phyloP scores from a whole-genome alignment of 768 basidiomycete species.

The Mycena pura region DNA sequence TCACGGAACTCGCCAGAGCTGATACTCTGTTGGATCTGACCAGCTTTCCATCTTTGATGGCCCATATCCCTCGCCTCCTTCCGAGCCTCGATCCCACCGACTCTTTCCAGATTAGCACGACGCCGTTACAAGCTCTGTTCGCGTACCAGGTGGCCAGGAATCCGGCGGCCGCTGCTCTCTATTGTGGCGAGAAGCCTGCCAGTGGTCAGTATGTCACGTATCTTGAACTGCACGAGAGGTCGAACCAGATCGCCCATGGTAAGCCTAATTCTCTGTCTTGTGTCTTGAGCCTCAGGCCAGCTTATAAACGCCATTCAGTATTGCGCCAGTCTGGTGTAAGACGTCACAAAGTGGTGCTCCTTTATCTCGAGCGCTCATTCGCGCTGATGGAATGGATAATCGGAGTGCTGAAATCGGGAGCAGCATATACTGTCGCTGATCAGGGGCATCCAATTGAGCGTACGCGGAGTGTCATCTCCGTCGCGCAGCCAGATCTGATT shows the following conservation, averaged over 20 bases:
- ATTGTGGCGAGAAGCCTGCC: background rate
- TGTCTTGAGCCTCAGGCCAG: no score
- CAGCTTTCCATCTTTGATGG: background rate
- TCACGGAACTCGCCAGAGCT: background rate
- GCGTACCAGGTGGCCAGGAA: background rate
- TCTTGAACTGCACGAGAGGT: background rate
- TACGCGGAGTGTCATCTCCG: background rate
- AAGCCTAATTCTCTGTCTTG: no score
- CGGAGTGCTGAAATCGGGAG: background rate
- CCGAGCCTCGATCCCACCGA: background rate
- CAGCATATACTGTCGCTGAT: background rate
- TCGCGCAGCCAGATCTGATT: background rate
- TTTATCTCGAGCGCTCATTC: background rate
- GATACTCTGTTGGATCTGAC: background rate
- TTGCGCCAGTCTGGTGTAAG: background rate
- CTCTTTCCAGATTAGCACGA: background rate
- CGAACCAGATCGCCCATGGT: background rate
- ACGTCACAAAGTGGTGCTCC: background rate
- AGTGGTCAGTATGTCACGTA: background rate
- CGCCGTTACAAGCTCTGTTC: background rate
- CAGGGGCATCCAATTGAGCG: background rate
- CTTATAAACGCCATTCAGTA: no score
- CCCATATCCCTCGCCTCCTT: background rate
- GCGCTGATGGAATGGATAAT: background rate
- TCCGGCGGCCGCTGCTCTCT: background rate